Percentiles rank a stretch among this genome's conserved stretches.
These are phyloP conservation scores for Herpetomonas samuelpessoai DNA, from an alignment of 208 protist species.

Conservation along the genomic window DNA sequence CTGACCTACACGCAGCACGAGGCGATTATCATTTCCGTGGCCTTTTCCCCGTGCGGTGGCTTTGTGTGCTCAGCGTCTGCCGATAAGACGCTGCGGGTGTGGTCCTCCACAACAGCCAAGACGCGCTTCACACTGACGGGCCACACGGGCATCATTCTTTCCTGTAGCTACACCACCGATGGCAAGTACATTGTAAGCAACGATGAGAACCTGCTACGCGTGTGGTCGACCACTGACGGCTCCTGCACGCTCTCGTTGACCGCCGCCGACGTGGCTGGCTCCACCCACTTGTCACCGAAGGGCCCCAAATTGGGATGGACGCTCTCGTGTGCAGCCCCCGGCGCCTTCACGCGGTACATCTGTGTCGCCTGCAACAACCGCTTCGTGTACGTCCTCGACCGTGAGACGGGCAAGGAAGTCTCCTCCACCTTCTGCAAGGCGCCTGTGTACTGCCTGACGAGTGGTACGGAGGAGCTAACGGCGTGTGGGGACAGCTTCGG, in stretches of 20 bases:
- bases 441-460: constrained; percentile 81
- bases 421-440: constrained; percentile 75
- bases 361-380: constrained; percentile 81
- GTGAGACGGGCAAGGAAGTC: constrained; percentile 64
- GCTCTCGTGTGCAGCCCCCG: constrained; percentile 66
- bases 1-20: constrained; percentile 67
- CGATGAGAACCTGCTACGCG: constrained; percentile 72
- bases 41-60: constrained; percentile 72
- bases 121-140: constrained; percentile 60
- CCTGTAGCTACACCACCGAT: constrained; percentile 76
- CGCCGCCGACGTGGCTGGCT: constrained; percentile 45
- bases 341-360: constrained; percentile 66
- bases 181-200: constrained; percentile 87
- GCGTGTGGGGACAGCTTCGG: constrained; percentile 86
- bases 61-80: constrained; percentile 77
- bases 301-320: constrained; percentile 69
- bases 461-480: constrained; percentile 41
- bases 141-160: constrained; percentile 78
- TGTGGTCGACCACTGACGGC: constrained; percentile 69
- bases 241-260: constrained; percentile 51
- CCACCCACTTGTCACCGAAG: constrained; percentile 21
- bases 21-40: constrained; percentile 83
- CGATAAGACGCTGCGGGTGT: constrained; percentile 83
- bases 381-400: constrained; percentile 84
- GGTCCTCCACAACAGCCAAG: constrained; percentile 66